Percentiles rank a stretch among this genome's conserved stretches.
phyloP scores from a whole-genome alignment of 768 basidiomycete genomes.

The Termitomyces sp. region DNA sequence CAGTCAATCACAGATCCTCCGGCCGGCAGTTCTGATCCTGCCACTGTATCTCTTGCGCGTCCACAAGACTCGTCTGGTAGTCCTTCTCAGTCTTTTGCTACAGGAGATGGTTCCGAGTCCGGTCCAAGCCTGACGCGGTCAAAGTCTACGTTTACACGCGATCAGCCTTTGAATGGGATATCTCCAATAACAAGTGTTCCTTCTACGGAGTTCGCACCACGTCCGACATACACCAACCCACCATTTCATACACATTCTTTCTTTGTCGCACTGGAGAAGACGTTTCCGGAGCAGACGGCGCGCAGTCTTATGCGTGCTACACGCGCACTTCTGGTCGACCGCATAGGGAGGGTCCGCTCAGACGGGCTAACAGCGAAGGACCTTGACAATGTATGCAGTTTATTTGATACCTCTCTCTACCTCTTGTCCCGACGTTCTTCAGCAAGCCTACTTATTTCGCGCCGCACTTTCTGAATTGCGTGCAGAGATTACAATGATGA shows the following conservation, averaged over 20 bases:
- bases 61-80: constrained; percentile 7
- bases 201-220: constrained; percentile 14
- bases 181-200: constrained; percentile 14
- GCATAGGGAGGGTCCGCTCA: constrained; percentile 61
- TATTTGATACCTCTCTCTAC: background rate
- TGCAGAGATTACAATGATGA: constrained; percentile 76
- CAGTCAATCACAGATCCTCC: constrained; percentile 12
- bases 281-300: constrained; percentile 70
- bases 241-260: constrained; percentile 84
- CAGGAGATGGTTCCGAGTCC: constrained; percentile 5
- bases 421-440: constrained; percentile 1
- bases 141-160: constrained; percentile 8
- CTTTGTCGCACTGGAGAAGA: constrained; percentile 62
- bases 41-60: constrained; percentile 10
- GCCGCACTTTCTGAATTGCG: constrained; percentile 90
- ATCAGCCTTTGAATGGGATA: constrained; percentile 7
- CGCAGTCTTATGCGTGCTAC: constrained; percentile 81
- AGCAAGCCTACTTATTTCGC: constrained; percentile 95
- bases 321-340: constrained; percentile 71
- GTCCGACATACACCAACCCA: constrained; percentile 50
- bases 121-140: constrained; percentile 4
- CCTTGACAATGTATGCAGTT: constrained; percentile 65
- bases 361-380: constrained; percentile 75
- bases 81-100: constrained; percentile 3
- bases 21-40: background rate